Conservation (phyloP, 345 rosid species). For the Ceriops decandra region DNA sequence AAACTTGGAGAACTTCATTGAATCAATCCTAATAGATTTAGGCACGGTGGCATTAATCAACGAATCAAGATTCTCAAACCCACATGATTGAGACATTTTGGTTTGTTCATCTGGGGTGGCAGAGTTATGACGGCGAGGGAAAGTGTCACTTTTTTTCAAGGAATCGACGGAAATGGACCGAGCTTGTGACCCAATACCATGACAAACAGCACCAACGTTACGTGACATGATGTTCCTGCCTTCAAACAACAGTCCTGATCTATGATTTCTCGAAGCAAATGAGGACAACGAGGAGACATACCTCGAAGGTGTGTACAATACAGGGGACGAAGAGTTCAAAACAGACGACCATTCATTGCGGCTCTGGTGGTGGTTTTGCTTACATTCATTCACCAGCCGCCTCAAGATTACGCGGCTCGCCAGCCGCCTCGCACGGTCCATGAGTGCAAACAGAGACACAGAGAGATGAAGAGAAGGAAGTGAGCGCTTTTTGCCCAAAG, state of each 20-base stretch:
- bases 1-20: conserved; percentile 85
- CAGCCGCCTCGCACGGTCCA: conserved; percentile 93
- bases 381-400: conserved; percentile 58
- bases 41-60: conserved; percentile 89
- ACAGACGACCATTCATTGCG: conserved; percentile 23
- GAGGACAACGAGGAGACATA: conserved; percentile 71
- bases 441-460: conserved; percentile 17
- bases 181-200: conserved; percentile 44
- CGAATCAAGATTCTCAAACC: conserved; percentile 62
- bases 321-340: conserved; percentile 30
- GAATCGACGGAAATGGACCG: conserved; percentile 74
- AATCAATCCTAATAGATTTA: conserved; percentile 81
- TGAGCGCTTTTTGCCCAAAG: neutral
- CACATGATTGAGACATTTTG: conserved; percentile 68
- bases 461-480: neutral
- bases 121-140: conserved; percentile 95
- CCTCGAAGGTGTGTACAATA: conserved; percentile 55
- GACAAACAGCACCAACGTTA: conserved; percentile 13
- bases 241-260: conserved; percentile 30
- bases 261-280: conserved; percentile 30
- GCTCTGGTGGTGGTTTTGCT: conserved; percentile 36
- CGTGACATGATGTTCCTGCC: conserved; percentile 17
- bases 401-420: conserved; percentile 77
- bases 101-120: conserved; percentile 82
- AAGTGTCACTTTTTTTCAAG: conserved; percentile 64